Conservation (phyloP, 83 land plant species). For the Picea engelmannii region DNA sequence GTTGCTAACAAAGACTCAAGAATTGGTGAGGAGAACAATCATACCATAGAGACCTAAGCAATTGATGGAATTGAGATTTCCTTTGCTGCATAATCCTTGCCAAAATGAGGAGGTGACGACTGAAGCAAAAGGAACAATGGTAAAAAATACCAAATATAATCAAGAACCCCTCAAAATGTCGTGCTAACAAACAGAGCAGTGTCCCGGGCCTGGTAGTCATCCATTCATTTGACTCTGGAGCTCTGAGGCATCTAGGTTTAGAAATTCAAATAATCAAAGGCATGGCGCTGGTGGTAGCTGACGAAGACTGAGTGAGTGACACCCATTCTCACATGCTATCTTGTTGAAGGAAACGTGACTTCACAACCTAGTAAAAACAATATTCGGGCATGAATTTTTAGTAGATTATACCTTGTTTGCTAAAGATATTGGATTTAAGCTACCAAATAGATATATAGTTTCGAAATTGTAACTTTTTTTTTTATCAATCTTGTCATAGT, state of each 20-base stretch:
- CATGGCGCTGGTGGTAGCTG: too few relatives aligned
- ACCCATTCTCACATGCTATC: too few relatives aligned
- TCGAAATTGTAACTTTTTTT: too few relatives aligned
- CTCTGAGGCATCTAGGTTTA: background rate
- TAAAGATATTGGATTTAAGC: too few relatives aligned
- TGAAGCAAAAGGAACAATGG: background rate
- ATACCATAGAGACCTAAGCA: background rate
- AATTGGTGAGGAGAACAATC: background rate
- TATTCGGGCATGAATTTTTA: too few relatives aligned
- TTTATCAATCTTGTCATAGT: too few relatives aligned
- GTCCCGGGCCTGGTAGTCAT: background rate
- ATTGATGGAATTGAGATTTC: background rate
- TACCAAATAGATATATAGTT: too few relatives aligned
- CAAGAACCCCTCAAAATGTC: background rate
- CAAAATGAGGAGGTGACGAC: slow-evolving; percentile 7
- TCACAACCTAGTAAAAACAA: too few relatives aligned
- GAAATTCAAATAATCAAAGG: slow-evolving; percentile 1
- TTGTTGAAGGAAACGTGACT: too few relatives aligned
- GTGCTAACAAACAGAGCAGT: background rate
- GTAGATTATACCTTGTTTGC: too few relatives aligned
- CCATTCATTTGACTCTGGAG: background rate
- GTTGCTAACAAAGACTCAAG: background rate
- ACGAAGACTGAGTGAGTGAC: too few relatives aligned
- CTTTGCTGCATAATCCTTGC: background rate
- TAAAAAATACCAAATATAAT: too few relatives aligned